phyloP scores from a whole-genome alignment of 176 grass and related monocot species.

The Hyparrhenia diplandra region DNA sequence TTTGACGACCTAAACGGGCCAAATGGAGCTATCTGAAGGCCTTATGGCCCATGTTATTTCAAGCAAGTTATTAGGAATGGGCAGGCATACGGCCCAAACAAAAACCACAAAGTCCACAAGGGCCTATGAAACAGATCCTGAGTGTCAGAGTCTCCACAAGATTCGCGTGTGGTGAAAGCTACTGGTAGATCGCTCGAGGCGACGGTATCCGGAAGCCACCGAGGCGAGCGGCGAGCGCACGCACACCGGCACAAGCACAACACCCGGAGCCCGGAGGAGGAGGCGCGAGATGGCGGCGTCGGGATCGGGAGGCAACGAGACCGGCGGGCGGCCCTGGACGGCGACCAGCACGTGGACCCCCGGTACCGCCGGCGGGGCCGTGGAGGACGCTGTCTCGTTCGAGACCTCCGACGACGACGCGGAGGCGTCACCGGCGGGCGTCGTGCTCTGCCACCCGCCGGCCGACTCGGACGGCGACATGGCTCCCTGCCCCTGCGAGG shows the following conservation, averaged over 20 bases:
- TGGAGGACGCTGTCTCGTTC: conserved; percentile 58
- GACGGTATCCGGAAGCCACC: conserved; percentile 23
- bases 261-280: background rate
- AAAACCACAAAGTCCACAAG: background rate
- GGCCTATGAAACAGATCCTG: background rate
- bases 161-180: conserved; percentile 19
- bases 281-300: conserved; percentile 27
- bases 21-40: no score
- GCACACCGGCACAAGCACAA: background rate
- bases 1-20: background rate
- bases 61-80: background rate
- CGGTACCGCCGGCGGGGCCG: conserved; percentile 19
- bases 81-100: background rate
- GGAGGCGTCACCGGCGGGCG: background rate
- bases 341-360: conserved; percentile 43
- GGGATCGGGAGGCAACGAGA: conserved; percentile 18
- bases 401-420: conserved; percentile 49
- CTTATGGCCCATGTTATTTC: background rate
- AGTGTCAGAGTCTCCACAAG: background rate
- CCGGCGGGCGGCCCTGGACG: conserved; percentile 18
- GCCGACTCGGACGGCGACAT: background rate
- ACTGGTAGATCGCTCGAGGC: conserved; percentile 26
- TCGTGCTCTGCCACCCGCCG: conserved; percentile 4
- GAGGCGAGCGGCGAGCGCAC: conserved; percentile 9
- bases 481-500: conserved; percentile 53